Evolutionary conservation across 768 basidiomycete species (phyloP).

Genomic region (Leccinellum luteum): DNA sequence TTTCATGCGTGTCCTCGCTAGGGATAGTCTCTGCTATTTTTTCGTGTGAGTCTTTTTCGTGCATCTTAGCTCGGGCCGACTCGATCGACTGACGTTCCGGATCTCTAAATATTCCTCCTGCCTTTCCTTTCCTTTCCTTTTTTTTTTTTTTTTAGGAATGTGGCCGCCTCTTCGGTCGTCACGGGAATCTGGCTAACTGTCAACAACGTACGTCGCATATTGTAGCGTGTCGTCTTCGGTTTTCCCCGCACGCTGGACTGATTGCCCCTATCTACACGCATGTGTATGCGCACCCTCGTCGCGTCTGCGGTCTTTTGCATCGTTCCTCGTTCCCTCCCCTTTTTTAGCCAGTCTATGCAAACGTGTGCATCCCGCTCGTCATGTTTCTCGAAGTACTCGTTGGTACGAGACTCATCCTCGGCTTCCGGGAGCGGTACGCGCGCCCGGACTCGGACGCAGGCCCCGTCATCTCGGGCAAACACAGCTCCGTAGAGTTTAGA

Average conservation of each 20-base stretch:
- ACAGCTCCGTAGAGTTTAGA: conserved; percentile 18
- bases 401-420: conserved; percentile 31
- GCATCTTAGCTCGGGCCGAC: background rate
- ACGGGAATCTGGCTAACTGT: conserved; percentile 27
- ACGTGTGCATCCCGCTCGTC: conserved; percentile 30
- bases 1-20: conserved; percentile 23
- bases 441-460: conserved; percentile 9
- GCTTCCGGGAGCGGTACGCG: conserved; percentile 30
- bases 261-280: background rate
- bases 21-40: conserved; percentile 33
- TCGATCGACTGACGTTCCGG: background rate
- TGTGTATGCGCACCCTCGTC: background rate
- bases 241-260: background rate
- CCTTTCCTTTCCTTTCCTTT: background rate
- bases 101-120: background rate
- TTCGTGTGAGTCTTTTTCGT: conserved; percentile 23
- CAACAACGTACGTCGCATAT: conserved; percentile 17
- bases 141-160: conserved; percentile 17
- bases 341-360: conserved; percentile 24
- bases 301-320: background rate
- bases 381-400: conserved; percentile 31
- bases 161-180: conserved; percentile 22
- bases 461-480: conserved; percentile 2
- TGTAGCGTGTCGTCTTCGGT: background rate
- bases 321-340: background rate